A percentile compares a stretch with the other conserved stretches of the same genome.
Conservation (phyloP, 164 flowering plant genomes). For the Paratinospora sagittata region DNA sequence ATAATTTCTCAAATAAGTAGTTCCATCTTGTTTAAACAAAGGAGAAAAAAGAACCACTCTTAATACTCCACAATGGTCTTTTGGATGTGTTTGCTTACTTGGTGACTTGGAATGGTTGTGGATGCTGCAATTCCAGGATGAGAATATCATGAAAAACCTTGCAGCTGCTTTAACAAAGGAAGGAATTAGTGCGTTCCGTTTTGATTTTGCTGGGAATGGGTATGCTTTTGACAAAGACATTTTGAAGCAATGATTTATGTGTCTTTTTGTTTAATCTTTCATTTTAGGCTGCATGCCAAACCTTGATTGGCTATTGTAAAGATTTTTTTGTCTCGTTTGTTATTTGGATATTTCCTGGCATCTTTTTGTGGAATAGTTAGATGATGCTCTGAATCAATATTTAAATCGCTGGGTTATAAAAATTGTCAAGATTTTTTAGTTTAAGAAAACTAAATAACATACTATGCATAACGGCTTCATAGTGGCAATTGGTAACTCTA, state of each 20-base stretch:
- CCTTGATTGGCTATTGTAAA: not conserved
- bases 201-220: conserved; percentile 93
- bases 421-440: too few species aligned
- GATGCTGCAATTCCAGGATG: conserved; percentile 34
- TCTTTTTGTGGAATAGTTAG: not conserved
- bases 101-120: not conserved
- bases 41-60: not conserved
- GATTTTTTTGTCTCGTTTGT: not conserved
- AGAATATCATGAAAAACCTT: conserved; percentile 44
- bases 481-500: too few species aligned
- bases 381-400: too few species aligned
- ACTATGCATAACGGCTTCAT: too few species aligned
- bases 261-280: not conserved
- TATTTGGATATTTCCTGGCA: not conserved
- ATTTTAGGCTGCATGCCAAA: not conserved
- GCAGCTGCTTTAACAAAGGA: conserved; percentile 48
- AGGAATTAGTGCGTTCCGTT: conserved; percentile 68
- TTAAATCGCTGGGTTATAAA: too few species aligned
- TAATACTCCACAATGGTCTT: not conserved
- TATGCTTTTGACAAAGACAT: conserved; percentile 19
- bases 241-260: not conserved
- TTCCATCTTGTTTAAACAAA: not conserved
- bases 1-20: too few species aligned
- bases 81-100: not conserved
- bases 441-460: too few species aligned